Percentiles rank a stretch among this genome's conserved stretches.
Evolutionary conservation across 305 asterid species (phyloP).

Genomic region (Fraxinus sp.): DNA sequence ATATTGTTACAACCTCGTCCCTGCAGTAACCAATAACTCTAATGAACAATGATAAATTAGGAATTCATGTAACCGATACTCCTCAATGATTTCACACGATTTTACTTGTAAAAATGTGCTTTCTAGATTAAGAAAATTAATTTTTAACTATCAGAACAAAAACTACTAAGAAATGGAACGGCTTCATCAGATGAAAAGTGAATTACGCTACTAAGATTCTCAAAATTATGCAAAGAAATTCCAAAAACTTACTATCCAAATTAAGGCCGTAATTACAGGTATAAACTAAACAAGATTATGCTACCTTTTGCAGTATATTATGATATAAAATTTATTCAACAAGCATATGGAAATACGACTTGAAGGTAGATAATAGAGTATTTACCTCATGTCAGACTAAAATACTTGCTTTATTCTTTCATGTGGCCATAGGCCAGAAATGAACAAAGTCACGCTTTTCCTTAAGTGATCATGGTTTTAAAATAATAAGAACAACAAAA

Average conservation of each 20-base stretch:
- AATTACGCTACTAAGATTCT: neutral
- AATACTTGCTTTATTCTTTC: neutral
- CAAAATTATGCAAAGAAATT: neutral
- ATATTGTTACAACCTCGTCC: neutral
- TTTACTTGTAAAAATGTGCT: neutral
- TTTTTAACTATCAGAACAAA: neutral
- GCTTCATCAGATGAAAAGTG: neutral
- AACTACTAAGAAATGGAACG: neutral
- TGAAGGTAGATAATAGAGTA: neutral
- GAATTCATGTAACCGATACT: neutral
- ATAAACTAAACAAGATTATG: neutral
- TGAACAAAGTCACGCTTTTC: neutral
- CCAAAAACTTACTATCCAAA: neutral
- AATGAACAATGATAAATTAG: neutral
- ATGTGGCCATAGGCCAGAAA: neutral
- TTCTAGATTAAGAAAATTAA: neutral
- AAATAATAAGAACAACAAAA: neutral
- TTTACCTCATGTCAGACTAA: neutral
- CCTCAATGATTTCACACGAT: neutral
- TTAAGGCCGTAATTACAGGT: neutral
- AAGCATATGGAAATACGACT: neutral
- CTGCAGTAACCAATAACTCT: neutral
- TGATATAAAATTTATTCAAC: neutral
- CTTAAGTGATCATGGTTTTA: neutral
- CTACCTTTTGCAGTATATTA: neutral